Conservation (phyloP, 257 asterid species). For the Euphrasia confusa region DNA sequence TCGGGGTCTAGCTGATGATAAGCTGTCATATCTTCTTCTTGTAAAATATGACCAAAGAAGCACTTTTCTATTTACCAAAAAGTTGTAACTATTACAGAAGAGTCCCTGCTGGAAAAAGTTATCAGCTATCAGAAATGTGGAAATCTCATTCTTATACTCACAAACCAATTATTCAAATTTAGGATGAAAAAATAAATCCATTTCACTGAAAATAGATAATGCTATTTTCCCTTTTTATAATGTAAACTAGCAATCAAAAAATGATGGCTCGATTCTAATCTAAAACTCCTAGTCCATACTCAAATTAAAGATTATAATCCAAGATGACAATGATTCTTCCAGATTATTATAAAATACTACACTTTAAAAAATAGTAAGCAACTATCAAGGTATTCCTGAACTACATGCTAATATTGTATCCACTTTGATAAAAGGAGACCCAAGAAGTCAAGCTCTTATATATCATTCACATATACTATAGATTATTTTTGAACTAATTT, state of each 20-base stretch:
- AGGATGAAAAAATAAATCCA: not conserved
- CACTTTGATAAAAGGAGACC: not conserved
- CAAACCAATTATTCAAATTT: conserved; percentile 1
- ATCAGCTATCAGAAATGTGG: conserved; percentile 13
- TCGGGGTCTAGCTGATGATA: conserved; percentile 73
- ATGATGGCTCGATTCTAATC: not conserved
- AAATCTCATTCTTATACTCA: not conserved
- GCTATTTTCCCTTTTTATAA: not conserved
- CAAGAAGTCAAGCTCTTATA: not conserved
- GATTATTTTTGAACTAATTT: not conserved
- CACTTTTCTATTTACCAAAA: conserved; percentile 20
- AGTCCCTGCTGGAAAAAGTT: conserved; percentile 5
- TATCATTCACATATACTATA: not conserved
- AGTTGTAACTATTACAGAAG: not conserved
- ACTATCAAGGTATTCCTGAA: not conserved
- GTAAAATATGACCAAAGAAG: conserved; percentile 13
- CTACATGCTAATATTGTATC: not conserved
- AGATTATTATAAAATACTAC: too few species aligned
- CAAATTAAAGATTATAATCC: too few species aligned
- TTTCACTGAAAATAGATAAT: not conserved
- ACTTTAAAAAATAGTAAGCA: too few species aligned
- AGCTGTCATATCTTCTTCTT: conserved; percentile 32
- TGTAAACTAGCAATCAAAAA: not conserved
- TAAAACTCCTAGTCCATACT: not conserved
- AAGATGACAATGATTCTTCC: too few species aligned